These are phyloP conservation scores for Globisporangium okanoganense DNA, from an alignment of 352 stramenopile species.

Conservation along the genomic window DNA sequence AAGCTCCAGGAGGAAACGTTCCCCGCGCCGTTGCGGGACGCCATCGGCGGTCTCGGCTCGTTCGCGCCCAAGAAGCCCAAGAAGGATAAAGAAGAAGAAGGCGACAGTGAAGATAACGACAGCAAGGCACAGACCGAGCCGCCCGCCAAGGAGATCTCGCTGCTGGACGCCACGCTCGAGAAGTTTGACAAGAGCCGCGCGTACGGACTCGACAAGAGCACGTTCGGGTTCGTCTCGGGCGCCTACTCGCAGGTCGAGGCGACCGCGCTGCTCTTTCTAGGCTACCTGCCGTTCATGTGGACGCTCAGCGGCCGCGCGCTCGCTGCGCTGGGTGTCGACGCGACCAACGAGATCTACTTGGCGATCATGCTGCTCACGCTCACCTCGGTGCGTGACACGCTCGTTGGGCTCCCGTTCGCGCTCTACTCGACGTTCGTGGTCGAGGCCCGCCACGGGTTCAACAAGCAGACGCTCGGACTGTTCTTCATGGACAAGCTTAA, in stretches of 20 bases:
- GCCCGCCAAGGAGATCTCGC: slow-evolving; percentile 25
- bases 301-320: slow-evolving; percentile 72
- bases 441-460: slow-evolving; percentile 97
- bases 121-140: neutral
- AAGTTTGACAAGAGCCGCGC: slow-evolving; percentile 93
- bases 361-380: slow-evolving; percentile 73
- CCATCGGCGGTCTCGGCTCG: slow-evolving; percentile 45
- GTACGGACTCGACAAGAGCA: slow-evolving; percentile 96
- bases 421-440: slow-evolving; percentile 97
- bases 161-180: slow-evolving; percentile 81
- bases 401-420: slow-evolving; percentile 61
- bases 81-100: slow-evolving; percentile 22
- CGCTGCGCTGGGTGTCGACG: slow-evolving; percentile 45
- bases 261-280: slow-evolving; percentile 85
- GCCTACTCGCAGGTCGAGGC: slow-evolving; percentile 85
- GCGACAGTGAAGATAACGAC: slow-evolving; percentile 13
- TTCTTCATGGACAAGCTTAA: slow-evolving; percentile 97
- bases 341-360: slow-evolving; percentile 79
- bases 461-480: slow-evolving; percentile 94
- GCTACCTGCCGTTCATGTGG: slow-evolving; percentile 94
- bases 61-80: slow-evolving; percentile 35
- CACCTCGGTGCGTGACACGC: slow-evolving; percentile 54
- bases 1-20: slow-evolving; percentile 84
- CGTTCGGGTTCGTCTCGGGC: slow-evolving; percentile 91
- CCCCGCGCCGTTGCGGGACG: slow-evolving; percentile 45